Evolutionary conservation across 2,329 filamentous ascomycete genomes (phyloP), one percentile per base, ranked within the genome.

Genomic region (Colletotrichum sojae): DNA sequence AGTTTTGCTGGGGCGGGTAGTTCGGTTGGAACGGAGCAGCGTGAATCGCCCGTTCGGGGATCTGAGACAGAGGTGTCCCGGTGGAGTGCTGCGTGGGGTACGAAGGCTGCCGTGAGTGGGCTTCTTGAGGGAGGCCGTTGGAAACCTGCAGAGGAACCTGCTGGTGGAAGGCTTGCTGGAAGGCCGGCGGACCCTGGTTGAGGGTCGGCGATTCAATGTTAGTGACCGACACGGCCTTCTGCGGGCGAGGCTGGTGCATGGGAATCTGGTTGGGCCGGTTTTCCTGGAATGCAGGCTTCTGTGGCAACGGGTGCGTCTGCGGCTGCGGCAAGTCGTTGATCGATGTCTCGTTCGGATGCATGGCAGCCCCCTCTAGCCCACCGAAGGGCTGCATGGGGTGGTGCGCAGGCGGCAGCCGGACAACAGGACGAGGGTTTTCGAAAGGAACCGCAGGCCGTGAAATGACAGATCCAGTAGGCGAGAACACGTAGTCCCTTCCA

Each of bases 211-310:
- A 93, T 79, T 98, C 96, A 73, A 98, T 97, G 75, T 94, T 94
- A 66, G 94, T 93, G 67, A 98, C 90, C 10, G 95, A 98, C 39
- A 98, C 94, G 6, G 94, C 88, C 84, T 98, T 98, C 79, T 98
- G 95, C 9, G 96, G 95, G 60, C 94, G 92, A 66, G 96, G 96
- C 78, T 98, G 96, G 78, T 98, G 94, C 90, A 98, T 97, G 1
- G 94, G 88, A 73, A 88, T 83, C 51, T 82, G 79, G 72, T 78
- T 84, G 5, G 84, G 80, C 51, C 85, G 82, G 73, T 84, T 89
- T 76, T 91, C 88, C 73, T 88, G 84, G 78, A 88, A 86, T 20
- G 81, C 79, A 31, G 88, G 88, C 76, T 87, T 89, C 75, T 88
- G 87, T 15, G 86, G 88, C 25, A 89, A 84, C 25, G 86, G 85